phyloP scores from a whole-genome alignment of 2,329 filamentous ascomycete species.

The Metarhizium robertsii region DNA sequence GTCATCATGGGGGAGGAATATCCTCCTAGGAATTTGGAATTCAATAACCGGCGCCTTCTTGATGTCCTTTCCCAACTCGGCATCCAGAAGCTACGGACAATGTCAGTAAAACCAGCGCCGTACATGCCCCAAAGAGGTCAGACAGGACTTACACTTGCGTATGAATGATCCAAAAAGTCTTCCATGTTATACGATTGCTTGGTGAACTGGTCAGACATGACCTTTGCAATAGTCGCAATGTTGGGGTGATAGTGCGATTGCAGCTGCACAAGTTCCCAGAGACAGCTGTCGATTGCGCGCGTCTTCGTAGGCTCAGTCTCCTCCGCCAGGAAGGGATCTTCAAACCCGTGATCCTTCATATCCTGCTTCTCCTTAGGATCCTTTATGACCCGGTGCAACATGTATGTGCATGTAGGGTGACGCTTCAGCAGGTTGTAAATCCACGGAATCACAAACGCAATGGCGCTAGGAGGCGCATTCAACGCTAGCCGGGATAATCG shows the following conservation, averaged over 20 bases:
- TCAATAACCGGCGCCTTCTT: conserved; percentile 85
- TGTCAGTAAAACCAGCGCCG: background rate
- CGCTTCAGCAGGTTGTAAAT: conserved; percentile 89
- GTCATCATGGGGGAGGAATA: conserved; percentile 51
- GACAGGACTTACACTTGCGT: conserved; percentile 49
- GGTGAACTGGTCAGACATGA: conserved; percentile 93
- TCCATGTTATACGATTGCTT: conserved; percentile 93
- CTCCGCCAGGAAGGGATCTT: conserved; percentile 67
- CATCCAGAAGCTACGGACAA: conserved; percentile 59
- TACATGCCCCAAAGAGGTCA: background rate
- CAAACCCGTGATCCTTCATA: conserved; percentile 49
- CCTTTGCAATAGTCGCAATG: conserved; percentile 85
- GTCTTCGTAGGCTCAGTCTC: conserved; percentile 81
- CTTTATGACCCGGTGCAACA: conserved; percentile 73
- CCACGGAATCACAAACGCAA: conserved; percentile 85
- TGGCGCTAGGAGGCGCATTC: conserved; percentile 80
- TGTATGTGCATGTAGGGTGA: conserved; percentile 87
- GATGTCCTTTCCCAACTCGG: conserved; percentile 72
- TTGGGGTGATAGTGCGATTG: conserved; percentile 96
- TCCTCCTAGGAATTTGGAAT: conserved; percentile 83
- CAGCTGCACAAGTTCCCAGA: conserved; percentile 91
- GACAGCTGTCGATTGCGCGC: conserved; percentile 76
- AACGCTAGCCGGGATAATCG: conserved; percentile 75
- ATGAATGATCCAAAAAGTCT: conserved; percentile 93
- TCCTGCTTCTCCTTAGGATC: conserved; percentile 47